A percentile compares a stretch with the other conserved stretches of the same genome.
phyloP scores from a whole-genome alignment of 495 filamentous ascomycete species.

The Trichoderma reesei region DNA sequence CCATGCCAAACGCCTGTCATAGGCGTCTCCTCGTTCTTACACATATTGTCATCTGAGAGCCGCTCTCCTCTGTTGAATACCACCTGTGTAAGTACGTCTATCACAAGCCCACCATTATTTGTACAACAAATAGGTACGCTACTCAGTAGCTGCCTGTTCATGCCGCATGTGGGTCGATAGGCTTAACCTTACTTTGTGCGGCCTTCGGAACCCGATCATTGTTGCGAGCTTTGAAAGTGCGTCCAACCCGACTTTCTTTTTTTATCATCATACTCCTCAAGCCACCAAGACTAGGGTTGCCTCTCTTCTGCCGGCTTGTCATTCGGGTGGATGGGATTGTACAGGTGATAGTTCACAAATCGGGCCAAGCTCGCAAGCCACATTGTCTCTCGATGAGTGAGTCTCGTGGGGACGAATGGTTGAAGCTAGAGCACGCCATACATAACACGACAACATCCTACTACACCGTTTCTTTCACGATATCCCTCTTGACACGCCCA shows the following conservation, averaged over 20 bases:
- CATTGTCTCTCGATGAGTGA: not conserved
- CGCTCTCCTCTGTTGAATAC: not conserved
- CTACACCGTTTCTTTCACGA: not conserved
- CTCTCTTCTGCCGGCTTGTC: not conserved
- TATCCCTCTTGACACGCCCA: not conserved
- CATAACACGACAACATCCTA: not conserved
- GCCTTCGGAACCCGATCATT: not conserved
- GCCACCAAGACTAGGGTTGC: not conserved
- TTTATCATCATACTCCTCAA: not conserved
- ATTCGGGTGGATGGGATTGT: not conserved
- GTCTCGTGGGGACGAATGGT: not conserved
- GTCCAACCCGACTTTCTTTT: not conserved
- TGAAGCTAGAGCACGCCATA: slow-evolving; percentile 3
- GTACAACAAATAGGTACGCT: not conserved
- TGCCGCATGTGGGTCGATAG: not conserved
- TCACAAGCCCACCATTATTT: not conserved
- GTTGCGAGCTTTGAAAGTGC: not conserved
- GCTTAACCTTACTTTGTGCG: not conserved
- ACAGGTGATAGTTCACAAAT: not conserved
- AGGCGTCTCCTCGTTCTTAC: not conserved
- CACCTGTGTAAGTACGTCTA: not conserved
- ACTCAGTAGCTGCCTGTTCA: not conserved
- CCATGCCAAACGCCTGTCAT: not conserved
- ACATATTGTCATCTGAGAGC: not conserved
- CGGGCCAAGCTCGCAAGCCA: not conserved